These are phyloP conservation scores for Chaetomiaceae sp. DNA, from an alignment of 2,329 filamentous ascomycete species.

Conservation along the genomic window DNA sequence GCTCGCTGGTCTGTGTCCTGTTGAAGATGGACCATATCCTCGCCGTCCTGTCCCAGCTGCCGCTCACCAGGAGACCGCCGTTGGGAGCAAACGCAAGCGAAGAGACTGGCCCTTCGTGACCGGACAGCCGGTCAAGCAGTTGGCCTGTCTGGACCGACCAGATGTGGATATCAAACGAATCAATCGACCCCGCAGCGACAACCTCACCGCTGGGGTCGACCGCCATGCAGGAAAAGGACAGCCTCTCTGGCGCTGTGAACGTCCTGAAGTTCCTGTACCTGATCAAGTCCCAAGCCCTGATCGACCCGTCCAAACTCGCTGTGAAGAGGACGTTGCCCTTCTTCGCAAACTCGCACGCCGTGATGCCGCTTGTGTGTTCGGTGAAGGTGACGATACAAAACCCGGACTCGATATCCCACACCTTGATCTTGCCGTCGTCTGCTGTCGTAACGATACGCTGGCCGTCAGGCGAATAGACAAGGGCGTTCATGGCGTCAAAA, in stretches of 20 bases:
- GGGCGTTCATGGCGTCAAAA: slow-evolving; percentile 89
- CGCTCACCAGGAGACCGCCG: slow-evolving; percentile 76
- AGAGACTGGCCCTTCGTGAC: slow-evolving; percentile 91
- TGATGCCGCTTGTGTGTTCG: slow-evolving; percentile 91
- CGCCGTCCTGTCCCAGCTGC: slow-evolving; percentile 95
- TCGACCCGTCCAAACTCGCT: slow-evolving; percentile 86
- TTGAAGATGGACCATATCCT: slow-evolving; percentile 95
- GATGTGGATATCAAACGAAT: slow-evolving; percentile 95
- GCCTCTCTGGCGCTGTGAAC: slow-evolving; percentile 84
- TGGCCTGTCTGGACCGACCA: slow-evolving; percentile 99
- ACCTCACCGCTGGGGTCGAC: slow-evolving; percentile 98
- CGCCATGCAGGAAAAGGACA: slow-evolving; percentile 90
- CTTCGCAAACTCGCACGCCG: slow-evolving; percentile 90
- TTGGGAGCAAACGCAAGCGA: slow-evolving; percentile 84
- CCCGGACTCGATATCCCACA: slow-evolving; percentile 94
- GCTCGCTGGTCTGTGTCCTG: slow-evolving; percentile 90
- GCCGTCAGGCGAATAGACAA: slow-evolving; percentile 90
- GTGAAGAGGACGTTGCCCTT: slow-evolving; percentile 95
- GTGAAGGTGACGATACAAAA: slow-evolving; percentile 99
- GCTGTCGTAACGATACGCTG: slow-evolving; percentile 89
- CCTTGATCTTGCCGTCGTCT: slow-evolving; percentile 97
- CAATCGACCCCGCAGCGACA: slow-evolving; percentile 87
- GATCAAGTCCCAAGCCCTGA: slow-evolving; percentile 93
- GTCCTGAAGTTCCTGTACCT: slow-evolving; percentile 96
- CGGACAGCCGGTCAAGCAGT: slow-evolving; percentile 81